Conservation (phyloP, 495 filamentous ascomycete species). For the Haplographium delicatum region DNA sequence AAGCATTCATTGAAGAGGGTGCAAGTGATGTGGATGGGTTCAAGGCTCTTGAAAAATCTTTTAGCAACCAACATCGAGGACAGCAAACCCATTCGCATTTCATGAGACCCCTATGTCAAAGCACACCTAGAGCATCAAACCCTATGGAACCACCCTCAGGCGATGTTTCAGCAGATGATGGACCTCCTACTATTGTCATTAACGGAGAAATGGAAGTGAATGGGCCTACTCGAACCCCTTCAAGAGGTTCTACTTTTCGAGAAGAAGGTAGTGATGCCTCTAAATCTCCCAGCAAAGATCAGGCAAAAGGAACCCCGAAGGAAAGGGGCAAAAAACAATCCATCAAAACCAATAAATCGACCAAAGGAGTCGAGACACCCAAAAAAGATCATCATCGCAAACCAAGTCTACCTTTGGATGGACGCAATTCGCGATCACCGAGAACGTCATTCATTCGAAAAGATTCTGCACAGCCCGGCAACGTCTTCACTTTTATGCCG, state of each 20-base stretch:
- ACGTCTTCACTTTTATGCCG: constrained; percentile 45
- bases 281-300: constrained; percentile 28
- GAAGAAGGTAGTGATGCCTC: constrained; percentile 12
- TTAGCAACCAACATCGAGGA: constrained; percentile 60
- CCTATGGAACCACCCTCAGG: constrained; percentile 21
- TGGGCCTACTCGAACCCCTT: constrained; percentile 3
- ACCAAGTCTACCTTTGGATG: constrained; percentile 3
- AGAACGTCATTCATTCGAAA: constrained; percentile 6
- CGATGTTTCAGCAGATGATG: constrained; percentile 26
- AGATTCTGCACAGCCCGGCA: constrained; percentile 9
- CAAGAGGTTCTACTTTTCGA: constrained; percentile 6
- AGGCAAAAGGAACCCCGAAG: constrained; percentile 26
- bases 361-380: constrained; percentile 14
- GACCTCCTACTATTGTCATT: constrained; percentile 22
- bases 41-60: constrained; percentile 59
- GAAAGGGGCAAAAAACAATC: constrained; percentile 35
- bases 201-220: constrained; percentile 12
- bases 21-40: constrained; percentile 62
- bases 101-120: constrained; percentile 60
- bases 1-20: constrained; percentile 62
- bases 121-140: constrained; percentile 42
- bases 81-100: constrained; percentile 59
- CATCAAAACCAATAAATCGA: constrained; percentile 35
- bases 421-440: neutral
- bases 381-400: constrained; percentile 10